Conservation (phyloP, 1,139 yeast genomes). For the Candida glucosophila region DNA sequence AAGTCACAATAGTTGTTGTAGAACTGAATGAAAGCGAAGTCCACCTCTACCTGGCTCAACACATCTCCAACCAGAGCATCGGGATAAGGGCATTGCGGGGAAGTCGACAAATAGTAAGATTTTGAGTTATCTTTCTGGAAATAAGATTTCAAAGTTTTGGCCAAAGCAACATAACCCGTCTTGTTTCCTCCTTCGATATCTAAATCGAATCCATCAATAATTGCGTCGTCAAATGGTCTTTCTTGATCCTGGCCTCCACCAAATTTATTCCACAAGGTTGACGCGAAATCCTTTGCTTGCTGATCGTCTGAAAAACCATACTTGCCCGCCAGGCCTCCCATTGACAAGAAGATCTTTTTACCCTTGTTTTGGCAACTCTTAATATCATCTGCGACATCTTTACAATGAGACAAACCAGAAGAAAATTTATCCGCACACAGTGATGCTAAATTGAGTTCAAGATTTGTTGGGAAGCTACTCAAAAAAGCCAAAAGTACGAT, state of each 20-base stretch:
- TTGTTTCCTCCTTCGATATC: conserved; percentile 36
- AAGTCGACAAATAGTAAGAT: conserved; percentile 75
- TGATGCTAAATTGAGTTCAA: conserved; percentile 57
- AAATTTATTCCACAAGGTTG: conserved; percentile 73
- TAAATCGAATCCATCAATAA: conserved; percentile 39
- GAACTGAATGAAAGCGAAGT: conserved; percentile 86
- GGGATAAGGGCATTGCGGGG: conserved; percentile 94
- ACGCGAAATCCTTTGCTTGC: conserved; percentile 64
- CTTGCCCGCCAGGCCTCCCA: conserved; percentile 81
- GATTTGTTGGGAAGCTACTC: conserved; percentile 43
- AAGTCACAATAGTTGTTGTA: conserved; percentile 82
- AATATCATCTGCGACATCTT: conserved; percentile 66
- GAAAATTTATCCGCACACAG: conserved; percentile 50
- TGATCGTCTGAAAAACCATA: conserved; percentile 64
- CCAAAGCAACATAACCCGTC: conserved; percentile 56
- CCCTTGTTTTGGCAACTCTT: conserved; percentile 75
- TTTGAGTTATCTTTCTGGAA: conserved; percentile 48
- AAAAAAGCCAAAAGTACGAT: conserved; percentile 68
- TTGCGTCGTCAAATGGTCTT: conserved; percentile 66
- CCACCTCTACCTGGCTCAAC: conserved; percentile 54
- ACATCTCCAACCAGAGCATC: conserved; percentile 76
- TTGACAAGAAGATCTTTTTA: conserved; percentile 66
- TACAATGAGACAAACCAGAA: conserved; percentile 53
- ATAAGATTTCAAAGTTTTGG: conserved; percentile 47
- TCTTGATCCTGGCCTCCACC: conserved; percentile 60